Evolutionary conservation across 2,329 filamentous ascomycete species (phyloP).

Genomic region (Colletotrichum lindemuthianum): DNA sequence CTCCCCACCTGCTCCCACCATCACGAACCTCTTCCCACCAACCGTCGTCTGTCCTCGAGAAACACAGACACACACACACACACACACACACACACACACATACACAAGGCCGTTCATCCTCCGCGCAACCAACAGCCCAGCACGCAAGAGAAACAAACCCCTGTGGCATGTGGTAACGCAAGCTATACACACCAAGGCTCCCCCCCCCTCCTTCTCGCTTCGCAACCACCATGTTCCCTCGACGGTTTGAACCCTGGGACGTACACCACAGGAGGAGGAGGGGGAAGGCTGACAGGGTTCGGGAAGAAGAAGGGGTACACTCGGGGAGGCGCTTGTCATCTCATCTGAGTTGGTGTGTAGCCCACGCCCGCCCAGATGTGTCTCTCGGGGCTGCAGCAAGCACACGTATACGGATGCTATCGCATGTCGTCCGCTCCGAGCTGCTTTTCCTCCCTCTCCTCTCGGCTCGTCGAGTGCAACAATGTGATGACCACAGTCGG

Average conservation of each 20-base stretch:
- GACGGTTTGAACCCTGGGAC: too few species aligned
- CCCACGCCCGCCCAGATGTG: too few species aligned
- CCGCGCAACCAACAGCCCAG: neutral
- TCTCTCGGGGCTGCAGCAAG: neutral
- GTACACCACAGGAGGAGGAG: too few species aligned
- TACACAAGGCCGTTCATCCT: too few species aligned
- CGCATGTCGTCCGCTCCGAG: too few species aligned
- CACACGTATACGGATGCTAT: neutral
- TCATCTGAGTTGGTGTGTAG: neutral
- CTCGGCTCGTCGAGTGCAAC: too few species aligned
- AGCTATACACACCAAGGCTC: neutral
- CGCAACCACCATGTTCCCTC: too few species aligned
- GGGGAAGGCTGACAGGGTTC: neutral
- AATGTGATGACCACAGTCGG: too few species aligned
- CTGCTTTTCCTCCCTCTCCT: too few species aligned
- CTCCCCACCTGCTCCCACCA: neutral
- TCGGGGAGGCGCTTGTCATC: conserved; percentile 4
- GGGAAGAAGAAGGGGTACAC: too few species aligned
- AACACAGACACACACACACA: neutral
- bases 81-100: too few species aligned
- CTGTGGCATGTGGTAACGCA: conserved; percentile 14
- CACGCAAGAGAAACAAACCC: neutral
- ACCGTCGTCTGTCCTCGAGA: neutral
- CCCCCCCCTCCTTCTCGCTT: neutral
- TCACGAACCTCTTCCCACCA: neutral